A percentile compares a stretch with the other conserved stretches of the same genome.
phyloP scores from a whole-genome alignment of 148 eudicot species.

The Cornus suecica region DNA sequence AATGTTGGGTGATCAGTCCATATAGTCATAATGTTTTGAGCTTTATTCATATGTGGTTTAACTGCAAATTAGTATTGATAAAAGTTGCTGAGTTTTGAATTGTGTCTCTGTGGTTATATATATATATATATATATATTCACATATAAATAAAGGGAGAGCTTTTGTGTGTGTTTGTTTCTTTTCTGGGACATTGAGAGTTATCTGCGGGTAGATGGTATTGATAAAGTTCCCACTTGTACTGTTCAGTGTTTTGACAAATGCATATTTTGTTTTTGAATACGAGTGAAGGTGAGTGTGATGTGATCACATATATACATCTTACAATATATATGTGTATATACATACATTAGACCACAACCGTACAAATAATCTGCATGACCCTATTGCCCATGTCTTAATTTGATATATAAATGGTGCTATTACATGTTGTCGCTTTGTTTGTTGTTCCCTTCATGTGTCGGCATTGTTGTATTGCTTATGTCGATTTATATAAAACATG shows the following conservation, averaged over 20 bases:
- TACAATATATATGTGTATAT: no score
- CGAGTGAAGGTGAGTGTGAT: slow-evolving; percentile 8
- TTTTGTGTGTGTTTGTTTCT: not conserved
- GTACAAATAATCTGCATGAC: not conserved
- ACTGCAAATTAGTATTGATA: no score
- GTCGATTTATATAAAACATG: not conserved
- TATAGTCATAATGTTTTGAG: not conserved
- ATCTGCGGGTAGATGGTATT: not conserved
- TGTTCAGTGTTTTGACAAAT: not conserved
- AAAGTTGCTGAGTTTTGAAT: no score
- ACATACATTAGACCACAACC: not conserved
- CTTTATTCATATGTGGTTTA: not conserved
- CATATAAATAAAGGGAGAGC: not conserved
- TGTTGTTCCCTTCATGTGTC: slow-evolving; percentile 9
- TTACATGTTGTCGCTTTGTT: not conserved
- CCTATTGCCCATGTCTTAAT: not conserved
- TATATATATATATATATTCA: no score
- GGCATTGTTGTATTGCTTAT: slow-evolving; percentile 14
- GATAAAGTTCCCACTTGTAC: not conserved
- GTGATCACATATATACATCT: not conserved
- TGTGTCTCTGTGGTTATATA: no score
- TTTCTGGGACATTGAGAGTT: not conserved
- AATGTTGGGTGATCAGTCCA: not conserved
- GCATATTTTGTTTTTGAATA: not conserved
- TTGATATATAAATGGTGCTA: not conserved